These are phyloP conservation scores for Purshia tridentata DNA, from an alignment of 306 rosid genomes.

Conservation along the genomic window DNA sequence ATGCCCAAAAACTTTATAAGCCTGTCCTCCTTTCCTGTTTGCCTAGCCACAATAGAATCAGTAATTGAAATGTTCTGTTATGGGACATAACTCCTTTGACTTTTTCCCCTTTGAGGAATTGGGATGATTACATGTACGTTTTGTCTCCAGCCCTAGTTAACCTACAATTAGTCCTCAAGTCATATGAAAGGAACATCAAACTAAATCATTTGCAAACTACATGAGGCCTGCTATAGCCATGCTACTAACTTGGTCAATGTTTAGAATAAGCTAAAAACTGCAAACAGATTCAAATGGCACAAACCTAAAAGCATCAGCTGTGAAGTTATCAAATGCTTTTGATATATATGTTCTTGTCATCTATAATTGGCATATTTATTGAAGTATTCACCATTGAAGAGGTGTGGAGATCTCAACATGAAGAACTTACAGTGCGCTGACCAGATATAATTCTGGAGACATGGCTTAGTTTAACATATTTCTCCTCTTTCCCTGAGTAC, in stretches of 20 bases:
- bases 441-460: constrained; percentile 89
- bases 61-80: background rate
- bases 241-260: background rate
- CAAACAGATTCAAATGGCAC: background rate
- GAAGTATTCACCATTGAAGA: constrained; percentile 17
- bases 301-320: background rate
- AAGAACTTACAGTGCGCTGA: constrained; percentile 71
- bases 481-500: constrained; percentile 90
- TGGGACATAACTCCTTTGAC: background rate
- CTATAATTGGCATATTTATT: background rate
- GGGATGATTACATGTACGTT: background rate
- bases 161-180: background rate
- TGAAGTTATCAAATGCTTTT: background rate
- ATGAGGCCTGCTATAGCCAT: background rate
- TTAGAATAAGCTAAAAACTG: background rate
- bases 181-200: background rate
- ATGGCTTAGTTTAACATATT: constrained; percentile 72
- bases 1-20: background rate
- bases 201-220: background rate
- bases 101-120: background rate
- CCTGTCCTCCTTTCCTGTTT: constrained; percentile 1
- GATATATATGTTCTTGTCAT: background rate
- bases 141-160: background rate
- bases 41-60: background rate
- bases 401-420: background rate